Conservation (phyloP, 2,329 filamentous ascomycete genomes). For the Trichoderma arundinaceum region DNA sequence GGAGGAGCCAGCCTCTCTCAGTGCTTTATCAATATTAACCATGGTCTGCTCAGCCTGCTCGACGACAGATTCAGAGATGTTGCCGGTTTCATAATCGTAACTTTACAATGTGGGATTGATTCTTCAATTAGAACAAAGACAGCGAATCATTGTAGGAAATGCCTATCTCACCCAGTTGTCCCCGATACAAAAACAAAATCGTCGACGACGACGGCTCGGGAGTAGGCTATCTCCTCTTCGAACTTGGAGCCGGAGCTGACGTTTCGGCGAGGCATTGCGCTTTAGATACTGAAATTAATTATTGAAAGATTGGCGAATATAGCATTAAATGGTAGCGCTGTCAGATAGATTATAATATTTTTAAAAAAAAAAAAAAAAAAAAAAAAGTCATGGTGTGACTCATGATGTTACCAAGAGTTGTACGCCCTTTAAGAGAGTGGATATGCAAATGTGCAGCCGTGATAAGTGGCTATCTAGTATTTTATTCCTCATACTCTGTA, state of each 20-base stretch:
- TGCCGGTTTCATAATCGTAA: constrained; percentile 57
- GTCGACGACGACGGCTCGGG: constrained; percentile 57
- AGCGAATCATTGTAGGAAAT: background rate
- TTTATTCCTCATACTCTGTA: background rate
- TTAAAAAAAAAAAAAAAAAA: too few species aligned
- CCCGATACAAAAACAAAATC: constrained; percentile 61
- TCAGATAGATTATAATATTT: too few species aligned
- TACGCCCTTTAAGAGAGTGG: constrained; percentile 2
- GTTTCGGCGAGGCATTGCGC: constrained; percentile 45
- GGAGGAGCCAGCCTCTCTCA: constrained; percentile 50
- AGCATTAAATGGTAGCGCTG: background rate
- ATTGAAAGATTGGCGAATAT: background rate
- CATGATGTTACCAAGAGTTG: background rate
- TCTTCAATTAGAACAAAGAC: background rate
- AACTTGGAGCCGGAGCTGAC: constrained; percentile 59
- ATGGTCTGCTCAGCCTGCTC: constrained; percentile 58
- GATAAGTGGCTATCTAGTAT: too few species aligned
- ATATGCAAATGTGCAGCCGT: background rate
- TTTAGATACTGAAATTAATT: background rate
- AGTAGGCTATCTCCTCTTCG: constrained; percentile 60
- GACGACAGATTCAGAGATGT: constrained; percentile 52
- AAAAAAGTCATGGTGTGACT: constrained; percentile 11
- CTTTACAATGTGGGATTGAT: constrained; percentile 39
- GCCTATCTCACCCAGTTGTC: constrained; percentile 55
- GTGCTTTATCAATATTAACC: constrained; percentile 53